A percentile compares a stretch with the other conserved stretches of the same genome.
phyloP scores from a whole-genome alignment of 208 protist genomes.

The Trypanosoma grayi region DNA sequence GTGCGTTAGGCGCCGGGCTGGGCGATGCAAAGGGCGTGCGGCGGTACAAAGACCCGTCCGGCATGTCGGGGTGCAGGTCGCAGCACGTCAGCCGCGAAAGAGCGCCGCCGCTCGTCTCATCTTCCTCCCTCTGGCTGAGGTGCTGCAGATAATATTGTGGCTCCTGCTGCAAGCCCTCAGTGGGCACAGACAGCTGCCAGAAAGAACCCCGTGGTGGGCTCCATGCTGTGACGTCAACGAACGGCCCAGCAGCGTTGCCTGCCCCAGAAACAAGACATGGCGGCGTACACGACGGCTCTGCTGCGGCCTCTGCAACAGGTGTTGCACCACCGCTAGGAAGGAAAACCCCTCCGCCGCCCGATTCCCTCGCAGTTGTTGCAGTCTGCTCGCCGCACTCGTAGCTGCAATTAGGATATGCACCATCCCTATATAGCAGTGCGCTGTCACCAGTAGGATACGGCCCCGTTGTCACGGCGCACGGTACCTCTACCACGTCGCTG shows the following conservation, averaged over 20 bases:
- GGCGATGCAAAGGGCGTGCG: constrained; percentile 5
- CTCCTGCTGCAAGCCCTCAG: not conserved
- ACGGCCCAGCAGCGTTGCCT: not conserved
- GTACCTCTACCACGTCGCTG: no score
- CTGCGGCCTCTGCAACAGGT: not conserved
- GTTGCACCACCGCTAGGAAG: not conserved
- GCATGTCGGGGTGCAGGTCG: not conserved
- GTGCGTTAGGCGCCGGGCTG: not conserved
- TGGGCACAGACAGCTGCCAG: not conserved
- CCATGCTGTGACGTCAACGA: not conserved
- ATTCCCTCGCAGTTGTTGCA: not conserved
- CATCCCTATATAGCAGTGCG: not conserved
- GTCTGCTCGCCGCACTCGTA: not conserved
- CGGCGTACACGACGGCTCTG: not conserved
- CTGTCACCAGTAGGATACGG: no score
- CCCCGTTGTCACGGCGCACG: no score
- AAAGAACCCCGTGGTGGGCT: not conserved
- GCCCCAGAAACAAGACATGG: not conserved
- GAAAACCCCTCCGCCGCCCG: not conserved
- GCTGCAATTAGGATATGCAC: not conserved
- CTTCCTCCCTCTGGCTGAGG: not conserved
- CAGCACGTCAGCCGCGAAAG: not conserved
- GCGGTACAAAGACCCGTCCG: not conserved
- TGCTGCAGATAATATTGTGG: not conserved
- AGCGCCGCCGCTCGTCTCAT: not conserved